Evolutionary conservation across 768 basidiomycete species (phyloP).

Genomic region (Serendipita indica): DNA sequence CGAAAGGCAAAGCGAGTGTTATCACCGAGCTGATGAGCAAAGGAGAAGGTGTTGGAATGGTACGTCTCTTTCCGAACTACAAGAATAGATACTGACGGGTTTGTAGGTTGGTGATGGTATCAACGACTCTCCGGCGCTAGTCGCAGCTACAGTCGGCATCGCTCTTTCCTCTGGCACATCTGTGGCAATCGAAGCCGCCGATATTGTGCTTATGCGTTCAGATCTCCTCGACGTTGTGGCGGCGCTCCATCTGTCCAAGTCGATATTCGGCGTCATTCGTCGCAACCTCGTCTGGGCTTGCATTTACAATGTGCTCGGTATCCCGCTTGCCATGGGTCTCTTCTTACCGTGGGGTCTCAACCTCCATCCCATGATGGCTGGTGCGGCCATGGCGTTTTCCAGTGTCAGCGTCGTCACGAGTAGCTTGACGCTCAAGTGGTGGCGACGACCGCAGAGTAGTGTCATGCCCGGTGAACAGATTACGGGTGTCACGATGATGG

Average conservation of each 20-base stretch:
- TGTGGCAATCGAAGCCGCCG: constrained; percentile 95
- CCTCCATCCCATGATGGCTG: constrained; percentile 96
- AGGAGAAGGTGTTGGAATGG: constrained; percentile 78
- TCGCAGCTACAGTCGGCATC: constrained; percentile 90
- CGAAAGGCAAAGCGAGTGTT: constrained; percentile 84
- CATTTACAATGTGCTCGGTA: constrained; percentile 81
- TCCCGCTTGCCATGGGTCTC: constrained; percentile 95
- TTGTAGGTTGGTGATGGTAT: constrained; percentile 94
- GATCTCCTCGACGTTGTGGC: constrained; percentile 96
- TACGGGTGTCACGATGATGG: constrained; percentile 26
- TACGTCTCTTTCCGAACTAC: constrained; percentile 24
- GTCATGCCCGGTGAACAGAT: constrained; percentile 49
- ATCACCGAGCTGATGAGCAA: constrained; percentile 66
- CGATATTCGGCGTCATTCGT: constrained; percentile 79
- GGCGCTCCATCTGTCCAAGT: constrained; percentile 75
- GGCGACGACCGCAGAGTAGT: constrained; percentile 56
- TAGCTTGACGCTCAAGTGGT: constrained; percentile 73
- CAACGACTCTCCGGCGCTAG: constrained; percentile 95
- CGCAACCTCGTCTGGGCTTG: constrained; percentile 96
- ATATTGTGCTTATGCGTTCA: constrained; percentile 93
- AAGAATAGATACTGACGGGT: not conserved
- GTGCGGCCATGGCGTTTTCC: constrained; percentile 97
- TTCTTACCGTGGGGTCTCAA: constrained; percentile 85
- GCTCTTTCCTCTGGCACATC: constrained; percentile 93
- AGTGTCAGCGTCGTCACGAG: constrained; percentile 90